These are phyloP conservation scores for Physcia stellaris DNA, from an alignment of 495 filamentous ascomycete genomes.

Conservation along the genomic window DNA sequence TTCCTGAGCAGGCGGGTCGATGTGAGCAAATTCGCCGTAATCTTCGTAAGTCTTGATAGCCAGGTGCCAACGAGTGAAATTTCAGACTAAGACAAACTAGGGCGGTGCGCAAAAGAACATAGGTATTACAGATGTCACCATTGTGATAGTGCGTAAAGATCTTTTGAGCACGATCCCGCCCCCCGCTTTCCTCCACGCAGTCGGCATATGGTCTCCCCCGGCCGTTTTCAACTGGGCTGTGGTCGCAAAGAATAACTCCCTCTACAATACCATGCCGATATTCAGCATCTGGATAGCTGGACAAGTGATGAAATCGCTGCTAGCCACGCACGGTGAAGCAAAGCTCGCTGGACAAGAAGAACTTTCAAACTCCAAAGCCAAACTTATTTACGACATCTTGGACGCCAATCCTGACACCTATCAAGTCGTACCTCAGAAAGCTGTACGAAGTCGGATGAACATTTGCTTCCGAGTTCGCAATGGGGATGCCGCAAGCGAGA, in stretches of 20 bases:
- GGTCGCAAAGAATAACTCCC: conserved; percentile 71
- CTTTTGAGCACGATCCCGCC: conserved; percentile 48
- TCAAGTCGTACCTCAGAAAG: conserved; percentile 57
- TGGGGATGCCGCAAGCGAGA: conserved; percentile 52
- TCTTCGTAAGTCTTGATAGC: conserved; percentile 42
- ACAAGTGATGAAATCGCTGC: conserved; percentile 59
- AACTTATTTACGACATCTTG: conserved; percentile 57
- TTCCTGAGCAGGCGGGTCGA: conserved; percentile 53
- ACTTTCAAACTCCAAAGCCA: conserved; percentile 55
- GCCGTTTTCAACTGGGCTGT: conserved; percentile 69
- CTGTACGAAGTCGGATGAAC: conserved; percentile 74
- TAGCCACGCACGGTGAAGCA: conserved; percentile 40
- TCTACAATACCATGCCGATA: conserved; percentile 92
- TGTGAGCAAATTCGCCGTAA: conserved; percentile 53
- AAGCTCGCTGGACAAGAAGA: conserved; percentile 62
- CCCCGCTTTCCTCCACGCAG: conserved; percentile 51
- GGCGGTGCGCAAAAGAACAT: conserved; percentile 83
- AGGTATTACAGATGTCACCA: conserved; percentile 66
- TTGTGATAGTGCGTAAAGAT: conserved; percentile 64
- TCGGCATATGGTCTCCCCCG: conserved; percentile 65
- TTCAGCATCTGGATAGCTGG: conserved; percentile 83
- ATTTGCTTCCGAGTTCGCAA: conserved; percentile 71
- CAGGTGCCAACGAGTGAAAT: conserved; percentile 19
- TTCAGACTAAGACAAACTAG: conserved; percentile 11
- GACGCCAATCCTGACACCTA: conserved; percentile 59